Evolutionary conservation across 2,329 filamentous ascomycete species (phyloP).

Genomic region (Stachybotrys echinatus): DNA sequence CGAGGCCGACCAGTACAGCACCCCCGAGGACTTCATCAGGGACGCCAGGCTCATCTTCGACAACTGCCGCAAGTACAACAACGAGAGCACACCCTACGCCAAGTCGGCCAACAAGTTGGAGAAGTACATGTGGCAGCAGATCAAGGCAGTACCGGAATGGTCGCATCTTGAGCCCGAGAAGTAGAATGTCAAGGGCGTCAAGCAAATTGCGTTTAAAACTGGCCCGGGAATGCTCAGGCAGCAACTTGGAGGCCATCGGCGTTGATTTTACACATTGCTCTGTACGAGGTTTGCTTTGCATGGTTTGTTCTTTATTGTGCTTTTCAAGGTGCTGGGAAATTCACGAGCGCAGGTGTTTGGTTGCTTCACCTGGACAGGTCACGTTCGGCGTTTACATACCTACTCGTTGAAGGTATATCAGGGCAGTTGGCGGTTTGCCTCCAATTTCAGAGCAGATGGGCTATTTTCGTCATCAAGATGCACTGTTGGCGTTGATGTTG

Average conservation of each 20-base stretch:
- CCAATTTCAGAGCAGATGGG: no score
- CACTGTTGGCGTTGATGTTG: no score
- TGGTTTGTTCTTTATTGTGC: background rate
- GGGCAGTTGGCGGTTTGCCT: no score
- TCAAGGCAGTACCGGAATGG: constrained; percentile 92
- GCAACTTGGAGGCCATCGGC: background rate
- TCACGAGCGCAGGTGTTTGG: background rate
- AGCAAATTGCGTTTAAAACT: constrained; percentile 9
- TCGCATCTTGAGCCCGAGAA: constrained; percentile 54
- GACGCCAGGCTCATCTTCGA: constrained; percentile 88
- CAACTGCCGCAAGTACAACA: constrained; percentile 96
- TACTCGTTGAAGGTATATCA: no score
- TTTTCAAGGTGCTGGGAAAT: background rate
- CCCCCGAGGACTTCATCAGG: constrained; percentile 85
- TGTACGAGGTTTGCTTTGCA: background rate
- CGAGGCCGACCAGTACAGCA: constrained; percentile 86
- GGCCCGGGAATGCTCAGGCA: constrained; percentile 2
- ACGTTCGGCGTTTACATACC: no score
- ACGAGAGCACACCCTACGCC: constrained; percentile 88
- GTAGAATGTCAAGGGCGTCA: constrained; percentile 20
- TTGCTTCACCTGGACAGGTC: no score
- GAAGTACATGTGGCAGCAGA: constrained; percentile 92
- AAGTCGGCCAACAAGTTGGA: constrained; percentile 92
- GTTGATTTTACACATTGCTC: background rate
- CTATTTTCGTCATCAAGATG: no score